Evolutionary conservation across 164 flowering plant genomes (phyloP), one percentile per base, ranked within the genome.

Genomic region (Magnolia officinalis): DNA sequence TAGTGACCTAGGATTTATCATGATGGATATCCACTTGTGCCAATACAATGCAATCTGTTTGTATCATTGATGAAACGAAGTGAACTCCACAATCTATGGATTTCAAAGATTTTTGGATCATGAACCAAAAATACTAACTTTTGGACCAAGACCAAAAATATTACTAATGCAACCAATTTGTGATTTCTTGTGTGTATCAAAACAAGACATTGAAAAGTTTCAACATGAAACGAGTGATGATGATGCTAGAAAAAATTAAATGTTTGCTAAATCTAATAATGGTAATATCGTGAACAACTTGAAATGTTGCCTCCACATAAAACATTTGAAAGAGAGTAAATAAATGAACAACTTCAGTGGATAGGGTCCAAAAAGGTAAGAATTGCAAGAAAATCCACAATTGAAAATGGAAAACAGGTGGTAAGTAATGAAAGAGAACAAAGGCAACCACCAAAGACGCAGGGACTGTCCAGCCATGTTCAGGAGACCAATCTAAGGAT

Each of bases 401-500:
- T 5, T 63, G 37, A 24, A 10, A 65, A 23, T 29, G 13, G 13
- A 65, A 23, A n/a, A 65, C 45, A 37, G 45, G 29, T 7, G 9
- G 68, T 20, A 59, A 14, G 50, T 75, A 69, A 67, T 49, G 49
- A 23, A 65, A 19, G 14, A 61, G 4, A 16, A 11, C 0, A 78
- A 68, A 64, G 66, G 50, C 73, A 68, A 23, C 59, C 50, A 90
- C 90, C 85, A 20, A n/a, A 72, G 85, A 75, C 58, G 50, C 73
- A 63, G 90, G 93, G 64, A 88, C 81, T 9, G 77, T 86, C 98
- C 97, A 94, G 63, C 98, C 93, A 81, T 75, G 26, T 74, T 81
- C 85, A 2, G 79, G 85, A 79, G 91, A 87, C 98, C 98, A 94
- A 50, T 87, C 85, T 76, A 94, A 83, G 73, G 96, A 87, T 76